Evolutionary conservation across 1,139 yeast genomes (phyloP), one percentile per base, ranked within the genome.

Genomic region (Lodderomyces metapsilosis): DNA sequence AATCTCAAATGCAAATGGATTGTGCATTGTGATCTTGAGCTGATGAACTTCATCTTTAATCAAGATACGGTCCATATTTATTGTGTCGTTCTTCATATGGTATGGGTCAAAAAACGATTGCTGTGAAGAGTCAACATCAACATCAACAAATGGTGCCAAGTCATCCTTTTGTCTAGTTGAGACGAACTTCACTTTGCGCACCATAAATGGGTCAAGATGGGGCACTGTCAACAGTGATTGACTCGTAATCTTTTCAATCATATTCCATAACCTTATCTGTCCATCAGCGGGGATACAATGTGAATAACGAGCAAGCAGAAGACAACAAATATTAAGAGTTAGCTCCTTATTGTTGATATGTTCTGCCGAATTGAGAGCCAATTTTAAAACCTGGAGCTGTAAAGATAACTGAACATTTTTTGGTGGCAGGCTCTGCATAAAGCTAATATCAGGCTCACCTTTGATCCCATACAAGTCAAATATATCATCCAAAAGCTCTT

Each of bases 1-100:
- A 9, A 91, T 62, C 38, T 84, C 88, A 59, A 88, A 88, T 9
- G 80, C 77, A 62, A 81, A 88, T 2, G 96, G 96, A 55, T 92
- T 92, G 53, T 86, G 92, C 8, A 92, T 54, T 2, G 72, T 67
- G 1, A 88, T 66, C 15, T 68, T 61, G 23, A 84, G 62, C 48
- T 76, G 80, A 24, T 74, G 73, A 10, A 70, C 60, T 40, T 84
- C 88, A 40, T 78, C 82, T 45, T 73, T 75, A 2, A 83, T 77
- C 12, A 82, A 52, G 10, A 75, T 59, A 21, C 61, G 58, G 12
- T 68, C 71, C 24, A 57, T 58, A 37, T 58, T 59, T 4, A 54
- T 39, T 0, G 42, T 13, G 3, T 43, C 39, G 6, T 49, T 28
- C 32, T 44, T 36, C 34, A 60, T 59, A 17, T 52, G 52, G 42